Base-by-base conservation (phyloP, 2,329 filamentous ascomycete species). In the Fusarium heterosporum region DNA sequence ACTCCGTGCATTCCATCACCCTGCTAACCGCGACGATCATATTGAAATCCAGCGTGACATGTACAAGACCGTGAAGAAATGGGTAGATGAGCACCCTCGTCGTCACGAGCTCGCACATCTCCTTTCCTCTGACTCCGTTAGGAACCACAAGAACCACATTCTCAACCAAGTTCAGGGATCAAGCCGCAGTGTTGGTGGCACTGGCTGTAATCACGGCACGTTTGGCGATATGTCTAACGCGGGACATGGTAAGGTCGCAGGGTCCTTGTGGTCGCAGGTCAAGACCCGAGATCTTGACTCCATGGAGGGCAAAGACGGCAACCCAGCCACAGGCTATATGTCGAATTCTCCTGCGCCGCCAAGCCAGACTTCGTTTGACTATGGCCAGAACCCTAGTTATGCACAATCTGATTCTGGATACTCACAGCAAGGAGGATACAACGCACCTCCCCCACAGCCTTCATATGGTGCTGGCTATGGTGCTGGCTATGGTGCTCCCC, bases 1-100 rank as follows among this genome's bases (percentile, higher is more conserved):
- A 39, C 81, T 93, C 45, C 87, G 87, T 25, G 89, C 93, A 12
- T 97, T 98, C 81, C 96, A 99, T 77, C 96, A 99, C 75, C 96
- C 96, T 2, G 91, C 91, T 8, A 82, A 93, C 29, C 90, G 95
- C 25, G 87, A 96, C 70, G 89, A 91, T 54, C 83, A 84, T 55
- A 82, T 92, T 57, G 92, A 97, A 75, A 89, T 96, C 28, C 96
- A 98, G 68, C 86, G 87, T 42, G 89, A 89, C 51, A 99, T 99
- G 96, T 98, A 92, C 80, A 85, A 89, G 54, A 93, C 91, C 0
- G 93, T 99, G 3, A 87, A 91, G 72, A 84, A 86, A 60, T 99
- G 95, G 95, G 90, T 87, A 0, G 85, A 92, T 48, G 86, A 89
- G 69, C 85, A 90, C 57, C 83, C 88, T 4, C 89, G 90, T 64